A percentile compares a stretch with the other conserved stretches of the same genome.
These are phyloP conservation scores for Trichosporon inkin DNA, from an alignment of 1,284 basidiomycete genomes.

Conservation along the genomic window DNA sequence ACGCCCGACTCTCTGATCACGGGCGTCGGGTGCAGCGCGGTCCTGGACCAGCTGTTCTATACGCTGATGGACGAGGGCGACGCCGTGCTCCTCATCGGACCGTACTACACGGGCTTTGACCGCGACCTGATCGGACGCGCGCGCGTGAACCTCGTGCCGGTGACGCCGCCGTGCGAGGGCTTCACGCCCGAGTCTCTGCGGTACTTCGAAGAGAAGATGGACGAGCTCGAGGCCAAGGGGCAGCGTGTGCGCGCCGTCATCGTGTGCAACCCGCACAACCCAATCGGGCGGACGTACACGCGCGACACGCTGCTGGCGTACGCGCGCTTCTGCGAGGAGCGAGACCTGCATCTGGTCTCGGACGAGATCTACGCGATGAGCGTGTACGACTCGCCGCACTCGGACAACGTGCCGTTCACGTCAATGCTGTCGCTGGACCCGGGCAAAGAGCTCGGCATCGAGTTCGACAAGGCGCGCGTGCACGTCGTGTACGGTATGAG, in stretches of 20 bases:
- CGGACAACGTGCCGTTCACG: constrained; percentile 44
- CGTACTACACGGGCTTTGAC: constrained; percentile 49
- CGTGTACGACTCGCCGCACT: constrained; percentile 41
- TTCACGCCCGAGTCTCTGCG: constrained; percentile 31
- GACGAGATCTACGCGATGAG: constrained; percentile 54
- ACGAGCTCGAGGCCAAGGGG: constrained; percentile 28
- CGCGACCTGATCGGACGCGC: constrained; percentile 42
- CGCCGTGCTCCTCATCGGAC: constrained; percentile 45
- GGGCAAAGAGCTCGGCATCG: constrained; percentile 44
- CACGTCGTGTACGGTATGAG: constrained; percentile 50
- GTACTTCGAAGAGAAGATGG: constrained; percentile 33
- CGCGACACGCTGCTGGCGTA: constrained; percentile 50
- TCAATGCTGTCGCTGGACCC: constrained; percentile 50
- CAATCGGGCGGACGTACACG: constrained; percentile 48
- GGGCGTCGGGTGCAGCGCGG: constrained; percentile 42
- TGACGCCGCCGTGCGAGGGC: constrained; percentile 35
- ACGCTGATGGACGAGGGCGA: constrained; percentile 51
- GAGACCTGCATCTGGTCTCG: constrained; percentile 50
- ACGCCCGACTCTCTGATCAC: constrained; percentile 44
- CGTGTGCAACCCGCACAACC: constrained; percentile 53
- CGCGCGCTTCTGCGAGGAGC: constrained; percentile 50
- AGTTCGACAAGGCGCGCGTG: constrained; percentile 47
- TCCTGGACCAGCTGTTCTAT: constrained; percentile 50
- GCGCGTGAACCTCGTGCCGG: constrained; percentile 37
- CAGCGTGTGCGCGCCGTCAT: constrained; percentile 42